Evolutionary conservation across 2,329 filamentous ascomycete species (phyloP).

Genomic region (Apiospora sp.): DNA sequence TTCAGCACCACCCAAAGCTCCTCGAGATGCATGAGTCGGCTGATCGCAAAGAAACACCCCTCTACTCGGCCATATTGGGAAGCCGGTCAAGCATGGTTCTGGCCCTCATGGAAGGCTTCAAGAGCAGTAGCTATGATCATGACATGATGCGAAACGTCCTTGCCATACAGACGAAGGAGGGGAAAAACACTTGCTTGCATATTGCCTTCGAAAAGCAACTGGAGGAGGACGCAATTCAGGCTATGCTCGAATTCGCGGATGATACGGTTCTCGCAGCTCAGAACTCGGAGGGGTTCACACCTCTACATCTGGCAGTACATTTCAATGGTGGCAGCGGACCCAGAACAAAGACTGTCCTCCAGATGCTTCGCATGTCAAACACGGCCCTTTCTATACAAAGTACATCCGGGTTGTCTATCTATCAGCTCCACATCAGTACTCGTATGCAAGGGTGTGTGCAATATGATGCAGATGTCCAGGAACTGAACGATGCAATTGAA

Average conservation of each 20-base stretch:
- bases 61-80: neutral
- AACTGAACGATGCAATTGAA: too few relatives aligned
- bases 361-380: neutral
- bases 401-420: neutral
- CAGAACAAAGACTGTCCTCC: neutral
- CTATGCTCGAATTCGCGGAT: neutral
- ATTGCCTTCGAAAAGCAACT: neutral
- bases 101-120: neutral
- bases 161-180: neutral
- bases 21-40: neutral
- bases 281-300: neutral
- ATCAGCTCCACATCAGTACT: too few relatives aligned
- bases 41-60: neutral
- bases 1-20: neutral
- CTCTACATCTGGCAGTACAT: neutral
- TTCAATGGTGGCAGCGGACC: neutral
- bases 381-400: neutral
- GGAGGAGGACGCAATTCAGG: neutral
- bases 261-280: neutral
- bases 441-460: too few relatives aligned
- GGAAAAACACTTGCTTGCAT: neutral
- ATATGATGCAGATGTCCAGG: too few relatives aligned
- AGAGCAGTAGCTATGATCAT: neutral
- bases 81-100: neutral
- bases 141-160: neutral